A percentile compares a stretch with the other conserved stretches of the same genome.
Conservation (phyloP, 2,329 filamentous ascomycete species). For the Aspergillus uvarum region DNA sequence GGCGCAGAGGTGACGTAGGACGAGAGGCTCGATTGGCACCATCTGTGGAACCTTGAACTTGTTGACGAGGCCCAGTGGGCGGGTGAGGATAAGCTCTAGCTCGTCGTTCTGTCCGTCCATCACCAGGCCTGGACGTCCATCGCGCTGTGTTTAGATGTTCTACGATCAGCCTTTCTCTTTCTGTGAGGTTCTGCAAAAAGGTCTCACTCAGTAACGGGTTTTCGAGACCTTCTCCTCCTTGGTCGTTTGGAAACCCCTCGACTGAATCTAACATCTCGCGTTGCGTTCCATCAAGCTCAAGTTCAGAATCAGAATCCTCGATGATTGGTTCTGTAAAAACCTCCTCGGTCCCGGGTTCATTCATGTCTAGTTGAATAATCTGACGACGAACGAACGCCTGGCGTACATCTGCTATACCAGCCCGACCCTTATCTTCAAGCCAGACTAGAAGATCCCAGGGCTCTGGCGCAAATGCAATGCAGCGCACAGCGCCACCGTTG, state of each 20-base stretch:
- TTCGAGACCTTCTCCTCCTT: constrained; percentile 22
- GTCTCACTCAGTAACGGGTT: constrained; percentile 35
- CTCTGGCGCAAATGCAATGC: constrained; percentile 88
- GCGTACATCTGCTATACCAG: constrained; percentile 49
- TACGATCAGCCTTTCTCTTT: constrained; percentile 45
- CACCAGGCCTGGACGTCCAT: constrained; percentile 38
- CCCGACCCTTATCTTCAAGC: constrained; percentile 74
- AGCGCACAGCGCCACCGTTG: constrained; percentile 76
- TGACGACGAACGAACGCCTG: constrained; percentile 48
- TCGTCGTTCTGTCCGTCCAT: constrained; percentile 30
- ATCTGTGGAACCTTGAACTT: constrained; percentile 32
- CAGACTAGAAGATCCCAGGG: constrained; percentile 89
- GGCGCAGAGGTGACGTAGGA: constrained; percentile 34
- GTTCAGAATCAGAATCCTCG: constrained; percentile 27
- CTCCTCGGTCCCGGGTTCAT: constrained; percentile 35
- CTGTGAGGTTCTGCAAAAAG: constrained; percentile 40
- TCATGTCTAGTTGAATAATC: constrained; percentile 38
- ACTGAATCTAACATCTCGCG: constrained; percentile 27
- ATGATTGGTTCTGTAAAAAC: constrained; percentile 33
- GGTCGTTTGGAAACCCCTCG: constrained; percentile 25
- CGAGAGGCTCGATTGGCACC: constrained; percentile 31
- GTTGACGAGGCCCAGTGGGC: constrained; percentile 27
- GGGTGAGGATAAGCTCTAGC: constrained; percentile 30
- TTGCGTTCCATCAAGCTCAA: constrained; percentile 25
- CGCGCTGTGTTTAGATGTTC: constrained; percentile 45